Evolutionary conservation across 257 asterid genomes (phyloP), one percentile per base, ranked within the genome.

Genomic region (Capsicum rhomboideum): DNA sequence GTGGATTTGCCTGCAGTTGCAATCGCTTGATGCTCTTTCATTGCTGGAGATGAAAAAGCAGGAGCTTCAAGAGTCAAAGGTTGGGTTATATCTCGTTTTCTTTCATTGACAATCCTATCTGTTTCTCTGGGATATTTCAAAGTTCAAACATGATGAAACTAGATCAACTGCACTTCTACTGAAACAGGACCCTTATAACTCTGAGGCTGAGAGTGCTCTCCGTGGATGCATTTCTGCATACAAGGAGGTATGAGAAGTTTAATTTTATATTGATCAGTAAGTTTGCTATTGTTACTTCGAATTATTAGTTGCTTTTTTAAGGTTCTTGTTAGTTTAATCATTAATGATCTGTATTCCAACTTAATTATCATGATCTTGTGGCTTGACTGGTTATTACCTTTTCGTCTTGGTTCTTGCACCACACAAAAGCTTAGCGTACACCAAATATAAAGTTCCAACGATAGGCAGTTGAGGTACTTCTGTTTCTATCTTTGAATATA

Each of bases 11-110:
- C 86, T 78, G 94, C 92, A 95, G 99, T 89, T 94, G 80, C 97
- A 95, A 86, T 92, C 99, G 64, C 85, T 94, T 74, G 89, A 93
- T 88, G 90, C 93, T 86, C 93, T 93, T 85, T 93, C 90, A 75
- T 69, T 86, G 64, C 64, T 94, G 89, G 96, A 93, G 91, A 87
- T 85, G 46, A 82, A 78, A 87, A 91, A 84, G 85, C 84, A 87
- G 88, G 93, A 88, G 61, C 78, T 85, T 83, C 88, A 87, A 82
- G 93, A 89, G 20, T 85, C 91, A 6, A 82, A 52, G 92, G 97
- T 95, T 55, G 74, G 92, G 87, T 63, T 46, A 31, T 74, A 74
- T 40, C 23, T 31, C 82, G 71, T 82, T 53, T n/a, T 54, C 8
- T 16, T 83, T 55, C 82, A 23, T 53, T 67, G 37, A 29, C 59